Evolutionary conservation across 371 early-diverging fungal species (phyloP).

Genomic region (Mortierella sp.): DNA sequence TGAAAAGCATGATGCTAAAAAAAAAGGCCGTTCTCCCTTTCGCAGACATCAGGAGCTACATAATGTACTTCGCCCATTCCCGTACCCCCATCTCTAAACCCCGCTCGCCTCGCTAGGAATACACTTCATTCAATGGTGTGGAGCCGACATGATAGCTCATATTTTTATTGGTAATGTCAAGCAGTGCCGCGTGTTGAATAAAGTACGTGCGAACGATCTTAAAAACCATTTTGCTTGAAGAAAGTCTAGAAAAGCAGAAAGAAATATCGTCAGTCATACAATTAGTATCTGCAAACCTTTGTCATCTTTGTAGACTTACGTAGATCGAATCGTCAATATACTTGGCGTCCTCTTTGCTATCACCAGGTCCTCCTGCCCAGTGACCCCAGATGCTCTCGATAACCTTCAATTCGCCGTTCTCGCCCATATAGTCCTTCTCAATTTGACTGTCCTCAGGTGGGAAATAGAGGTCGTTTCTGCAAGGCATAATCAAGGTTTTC

Average conservation of each 20-base stretch:
- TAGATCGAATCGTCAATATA: conserved; percentile 28
- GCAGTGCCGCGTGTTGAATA: too few species aligned
- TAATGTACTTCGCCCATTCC: too few species aligned
- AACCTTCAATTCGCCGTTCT: conserved; percentile 30
- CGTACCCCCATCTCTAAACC: too few species aligned
- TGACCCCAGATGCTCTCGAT: conserved; percentile 42
- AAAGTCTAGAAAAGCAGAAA: conserved; percentile 1
- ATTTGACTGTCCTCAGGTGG: conserved; percentile 40
- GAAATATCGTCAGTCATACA: background rate
- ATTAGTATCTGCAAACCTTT: background rate
- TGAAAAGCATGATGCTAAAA: too few species aligned
- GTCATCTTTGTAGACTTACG: conserved; percentile 10
- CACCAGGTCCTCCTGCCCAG: conserved; percentile 27
- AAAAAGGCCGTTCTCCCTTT: too few species aligned
- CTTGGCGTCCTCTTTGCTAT: conserved; percentile 25
- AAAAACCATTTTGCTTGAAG: conserved; percentile 14
- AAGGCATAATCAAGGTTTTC: conserved; percentile 29
- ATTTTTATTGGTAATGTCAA: too few species aligned
- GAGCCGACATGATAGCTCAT: too few species aligned
- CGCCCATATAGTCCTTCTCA: conserved; percentile 34
- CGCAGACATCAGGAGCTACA: too few species aligned
- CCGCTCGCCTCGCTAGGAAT: too few species aligned
- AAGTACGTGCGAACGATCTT: background rate
- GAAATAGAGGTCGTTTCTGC: conserved; percentile 23
- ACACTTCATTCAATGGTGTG: too few species aligned